phyloP scores from a whole-genome alignment of 1,284 basidiomycete genomes.

The Pyrrhoderma lamaoense region DNA sequence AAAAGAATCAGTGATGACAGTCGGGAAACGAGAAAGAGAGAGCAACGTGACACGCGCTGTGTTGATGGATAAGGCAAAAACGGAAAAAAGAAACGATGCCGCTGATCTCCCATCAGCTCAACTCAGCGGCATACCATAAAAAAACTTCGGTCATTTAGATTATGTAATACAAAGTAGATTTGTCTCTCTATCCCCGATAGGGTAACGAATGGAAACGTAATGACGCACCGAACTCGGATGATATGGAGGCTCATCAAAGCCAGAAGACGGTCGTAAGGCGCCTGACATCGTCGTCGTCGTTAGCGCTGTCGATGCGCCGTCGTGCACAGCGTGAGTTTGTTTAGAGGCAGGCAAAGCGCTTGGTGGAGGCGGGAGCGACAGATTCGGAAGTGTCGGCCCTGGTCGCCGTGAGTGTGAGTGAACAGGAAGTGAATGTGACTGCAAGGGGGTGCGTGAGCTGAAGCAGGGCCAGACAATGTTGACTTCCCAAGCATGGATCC shows the following conservation, averaged over 20 bases:
- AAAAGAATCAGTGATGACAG: neutral
- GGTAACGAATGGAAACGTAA: neutral
- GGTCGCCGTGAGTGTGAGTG: conserved; percentile 1
- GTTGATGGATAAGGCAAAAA: too few species aligned
- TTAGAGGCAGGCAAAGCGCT: conserved; percentile 1
- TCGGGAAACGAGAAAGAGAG: neutral
- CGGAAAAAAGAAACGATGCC: too few species aligned
- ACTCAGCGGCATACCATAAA: too few species aligned
- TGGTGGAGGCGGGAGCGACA: conserved; percentile 11
- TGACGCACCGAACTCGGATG: conserved; percentile 11
- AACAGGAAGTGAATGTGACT: neutral
- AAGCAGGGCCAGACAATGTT: neutral
- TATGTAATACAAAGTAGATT: conserved; percentile 1
- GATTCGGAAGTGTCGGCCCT: conserved; percentile 1
- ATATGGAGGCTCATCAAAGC: conserved; percentile 11
- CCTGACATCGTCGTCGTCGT: conserved; percentile 9
- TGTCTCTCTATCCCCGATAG: conserved; percentile 1
- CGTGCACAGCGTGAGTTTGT: neutral
- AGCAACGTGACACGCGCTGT: neutral
- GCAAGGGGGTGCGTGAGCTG: neutral
- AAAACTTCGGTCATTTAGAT: too few species aligned
- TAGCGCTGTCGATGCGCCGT: conserved; percentile 1
- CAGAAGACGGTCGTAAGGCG: neutral
- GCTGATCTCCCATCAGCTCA: too few species aligned
- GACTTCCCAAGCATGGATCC: too few species aligned